Conservation (phyloP, 768 basidiomycete species). For the Fistulinella prunicolor region DNA sequence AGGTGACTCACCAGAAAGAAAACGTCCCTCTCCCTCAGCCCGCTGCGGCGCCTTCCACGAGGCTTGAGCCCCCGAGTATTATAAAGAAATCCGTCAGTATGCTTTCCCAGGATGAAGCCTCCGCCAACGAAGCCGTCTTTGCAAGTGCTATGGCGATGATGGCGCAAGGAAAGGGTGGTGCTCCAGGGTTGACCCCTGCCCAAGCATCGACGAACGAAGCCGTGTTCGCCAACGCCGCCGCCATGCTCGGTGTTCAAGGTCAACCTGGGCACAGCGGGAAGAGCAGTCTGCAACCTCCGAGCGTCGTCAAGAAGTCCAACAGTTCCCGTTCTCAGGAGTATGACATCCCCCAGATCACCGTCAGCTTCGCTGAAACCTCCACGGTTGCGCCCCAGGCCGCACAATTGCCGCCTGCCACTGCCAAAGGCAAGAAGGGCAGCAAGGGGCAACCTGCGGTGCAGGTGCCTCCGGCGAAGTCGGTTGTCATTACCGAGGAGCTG, state of each 20-base stretch:
- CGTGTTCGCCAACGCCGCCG: constrained; percentile 22
- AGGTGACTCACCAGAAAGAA: constrained; percentile 27
- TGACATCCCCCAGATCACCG: constrained; percentile 27
- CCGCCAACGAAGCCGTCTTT: constrained; percentile 26
- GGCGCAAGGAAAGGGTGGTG: constrained; percentile 9
- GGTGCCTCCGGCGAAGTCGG: constrained; percentile 9
- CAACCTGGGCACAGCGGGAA: constrained; percentile 6
- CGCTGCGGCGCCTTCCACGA: constrained; percentile 7
- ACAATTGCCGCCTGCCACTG: constrained; percentile 4
- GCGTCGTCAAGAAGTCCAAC: constrained; percentile 26
- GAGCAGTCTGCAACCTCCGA: constrained; percentile 16
- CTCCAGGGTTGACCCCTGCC: constrained; percentile 10
- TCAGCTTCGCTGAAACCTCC: constrained; percentile 21
- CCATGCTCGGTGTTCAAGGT: constrained; percentile 10
- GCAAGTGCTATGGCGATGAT: constrained; percentile 24
- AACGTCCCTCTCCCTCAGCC: constrained; percentile 18
- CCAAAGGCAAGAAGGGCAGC: constrained; percentile 27
- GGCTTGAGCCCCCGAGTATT: constrained; percentile 19
- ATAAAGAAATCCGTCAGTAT: constrained; percentile 27
- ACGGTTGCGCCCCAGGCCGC: constrained; percentile 5
- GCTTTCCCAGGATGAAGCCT: constrained; percentile 25
- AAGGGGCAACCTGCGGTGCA: constrained; percentile 18
- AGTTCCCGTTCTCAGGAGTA: constrained; percentile 26
- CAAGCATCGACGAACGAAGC: constrained; percentile 27
- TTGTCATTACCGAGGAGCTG: constrained; percentile 16